These are phyloP conservation scores for Debaryomyces hansenii DNA, from an alignment of 805 yeast species.

Conservation along the genomic window DNA sequence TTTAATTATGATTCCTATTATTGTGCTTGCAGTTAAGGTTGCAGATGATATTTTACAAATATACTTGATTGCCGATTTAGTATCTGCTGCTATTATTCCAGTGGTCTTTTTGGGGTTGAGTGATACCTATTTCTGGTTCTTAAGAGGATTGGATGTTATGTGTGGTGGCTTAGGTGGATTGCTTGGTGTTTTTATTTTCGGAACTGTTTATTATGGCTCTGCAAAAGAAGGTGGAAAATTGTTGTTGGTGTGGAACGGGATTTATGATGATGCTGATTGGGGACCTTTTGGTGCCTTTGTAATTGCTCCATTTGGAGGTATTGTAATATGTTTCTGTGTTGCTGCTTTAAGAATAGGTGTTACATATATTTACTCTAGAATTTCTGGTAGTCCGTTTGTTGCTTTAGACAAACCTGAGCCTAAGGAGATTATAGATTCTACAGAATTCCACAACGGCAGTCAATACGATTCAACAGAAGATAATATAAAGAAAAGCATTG, in stretches of 20 bases:
- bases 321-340: constrained; percentile 54
- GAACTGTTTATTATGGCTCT: constrained; percentile 70
- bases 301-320: constrained; percentile 82
- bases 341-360: constrained; percentile 49
- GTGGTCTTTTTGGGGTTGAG: constrained; percentile 77
- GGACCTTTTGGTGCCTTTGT: constrained; percentile 94
- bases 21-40: constrained; percentile 78
- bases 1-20: constrained; percentile 79
- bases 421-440: constrained; percentile 12
- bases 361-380: constrained; percentile 29
- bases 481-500: background rate
- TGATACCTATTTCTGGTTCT: constrained; percentile 57
- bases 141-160: constrained; percentile 79
- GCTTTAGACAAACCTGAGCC: constrained; percentile 43
- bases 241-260: constrained; percentile 74
- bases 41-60: constrained; percentile 84
- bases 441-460: background rate
- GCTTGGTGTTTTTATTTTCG: constrained; percentile 77
- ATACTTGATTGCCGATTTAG: constrained; percentile 86
- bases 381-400: constrained; percentile 40
- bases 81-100: constrained; percentile 86
- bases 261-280: constrained; percentile 80
- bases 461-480: constrained; percentile 4
- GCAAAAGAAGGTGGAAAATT: constrained; percentile 79
- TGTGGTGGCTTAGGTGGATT: constrained; percentile 84